A percentile compares a stretch with the other conserved stretches of the same genome.
Conservation (phyloP, 2,329 filamentous ascomycete species). For the Dissoconium aciculare region DNA sequence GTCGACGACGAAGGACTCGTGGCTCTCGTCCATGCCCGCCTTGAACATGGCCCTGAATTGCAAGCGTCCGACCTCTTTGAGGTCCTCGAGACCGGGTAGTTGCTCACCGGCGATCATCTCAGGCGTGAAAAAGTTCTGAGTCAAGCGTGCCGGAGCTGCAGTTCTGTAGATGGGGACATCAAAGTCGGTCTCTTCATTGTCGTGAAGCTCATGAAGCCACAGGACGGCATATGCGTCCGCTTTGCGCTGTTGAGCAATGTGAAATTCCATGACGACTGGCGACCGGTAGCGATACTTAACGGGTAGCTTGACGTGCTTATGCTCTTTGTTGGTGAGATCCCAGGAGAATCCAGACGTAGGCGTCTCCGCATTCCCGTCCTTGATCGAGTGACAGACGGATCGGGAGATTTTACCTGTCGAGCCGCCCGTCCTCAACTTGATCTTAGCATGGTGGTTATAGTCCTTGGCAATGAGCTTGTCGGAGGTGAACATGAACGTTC, state of each 20-base stretch:
- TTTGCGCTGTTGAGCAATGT: slow-evolving; percentile 51
- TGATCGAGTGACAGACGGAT: slow-evolving; percentile 43
- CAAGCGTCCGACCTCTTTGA: slow-evolving; percentile 67
- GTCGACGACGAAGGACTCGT: slow-evolving; percentile 67
- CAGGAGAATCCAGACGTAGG: slow-evolving; percentile 39
- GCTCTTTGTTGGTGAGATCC: slow-evolving; percentile 35
- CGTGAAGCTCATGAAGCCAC: slow-evolving; percentile 74
- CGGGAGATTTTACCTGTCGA: slow-evolving; percentile 57
- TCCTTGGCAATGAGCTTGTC: slow-evolving; percentile 50
- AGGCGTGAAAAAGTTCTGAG: slow-evolving; percentile 84
- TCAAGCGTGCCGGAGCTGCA: slow-evolving; percentile 56
- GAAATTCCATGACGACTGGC: slow-evolving; percentile 78
- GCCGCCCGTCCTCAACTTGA: slow-evolving; percentile 71
- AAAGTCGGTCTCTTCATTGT: slow-evolving; percentile 62
- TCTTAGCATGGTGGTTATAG: slow-evolving; percentile 49
- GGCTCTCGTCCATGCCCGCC: slow-evolving; percentile 74
- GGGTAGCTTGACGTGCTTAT: slow-evolving; percentile 55
- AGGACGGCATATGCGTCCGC: slow-evolving; percentile 63
- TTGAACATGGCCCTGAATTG: slow-evolving; percentile 74
- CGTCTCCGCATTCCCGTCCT: slow-evolving; percentile 46
- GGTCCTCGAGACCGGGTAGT: slow-evolving; percentile 57
- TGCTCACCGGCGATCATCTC: slow-evolving; percentile 47
- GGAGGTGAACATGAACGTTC: slow-evolving; percentile 77
- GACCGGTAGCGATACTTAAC: slow-evolving; percentile 84
- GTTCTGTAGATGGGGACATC: slow-evolving; percentile 88